Conservation (phyloP, 177 flowering plant genomes). For the Telopea speciosissima region DNA sequence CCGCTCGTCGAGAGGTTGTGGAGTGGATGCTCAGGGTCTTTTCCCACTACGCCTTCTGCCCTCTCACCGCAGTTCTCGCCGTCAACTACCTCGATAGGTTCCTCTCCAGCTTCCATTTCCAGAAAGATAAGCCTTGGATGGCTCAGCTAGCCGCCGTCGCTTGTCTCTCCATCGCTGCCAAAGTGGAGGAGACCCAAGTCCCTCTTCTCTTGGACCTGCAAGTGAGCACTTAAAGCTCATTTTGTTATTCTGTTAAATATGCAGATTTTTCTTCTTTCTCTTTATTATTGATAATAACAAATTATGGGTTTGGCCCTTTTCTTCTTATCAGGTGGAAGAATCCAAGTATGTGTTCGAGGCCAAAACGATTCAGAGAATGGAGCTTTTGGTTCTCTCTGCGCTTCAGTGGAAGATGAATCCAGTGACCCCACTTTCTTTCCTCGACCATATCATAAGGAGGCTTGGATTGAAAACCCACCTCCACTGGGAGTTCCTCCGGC, state of each 20-base stretch:
- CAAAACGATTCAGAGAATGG: constrained; percentile 80
- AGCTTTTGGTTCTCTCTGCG: constrained; percentile 67
- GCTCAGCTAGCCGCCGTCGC: constrained; percentile 68
- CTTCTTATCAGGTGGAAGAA: constrained; percentile 51
- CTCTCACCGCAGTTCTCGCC: constrained; percentile 41
- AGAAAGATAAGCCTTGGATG: constrained; percentile 56
- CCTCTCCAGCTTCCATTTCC: constrained; percentile 28
- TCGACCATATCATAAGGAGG: constrained; percentile 60
- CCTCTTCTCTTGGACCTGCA: constrained; percentile 80
- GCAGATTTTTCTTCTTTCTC: too few species aligned
- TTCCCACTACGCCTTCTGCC: constrained; percentile 36
- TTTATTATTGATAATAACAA: too few species aligned
- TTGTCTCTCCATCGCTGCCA: constrained; percentile 86
- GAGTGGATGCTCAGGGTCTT: constrained; percentile 43
- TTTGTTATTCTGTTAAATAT: too few species aligned
- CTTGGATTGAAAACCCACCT: constrained; percentile 48
- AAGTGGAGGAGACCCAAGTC: constrained; percentile 80
- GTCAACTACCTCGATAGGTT: constrained; percentile 48
- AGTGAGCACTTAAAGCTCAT: constrained; percentile 28
- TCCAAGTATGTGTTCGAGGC: constrained; percentile 66
- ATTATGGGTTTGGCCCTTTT: not conserved
- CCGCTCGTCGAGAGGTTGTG: constrained; percentile 41
- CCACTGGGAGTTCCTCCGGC: constrained; percentile 51
- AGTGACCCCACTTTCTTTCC: constrained; percentile 68
- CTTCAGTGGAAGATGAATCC: constrained; percentile 88